phyloP scores from a whole-genome alignment of 352 stramenopile species.

The Pythium chondricola region DNA sequence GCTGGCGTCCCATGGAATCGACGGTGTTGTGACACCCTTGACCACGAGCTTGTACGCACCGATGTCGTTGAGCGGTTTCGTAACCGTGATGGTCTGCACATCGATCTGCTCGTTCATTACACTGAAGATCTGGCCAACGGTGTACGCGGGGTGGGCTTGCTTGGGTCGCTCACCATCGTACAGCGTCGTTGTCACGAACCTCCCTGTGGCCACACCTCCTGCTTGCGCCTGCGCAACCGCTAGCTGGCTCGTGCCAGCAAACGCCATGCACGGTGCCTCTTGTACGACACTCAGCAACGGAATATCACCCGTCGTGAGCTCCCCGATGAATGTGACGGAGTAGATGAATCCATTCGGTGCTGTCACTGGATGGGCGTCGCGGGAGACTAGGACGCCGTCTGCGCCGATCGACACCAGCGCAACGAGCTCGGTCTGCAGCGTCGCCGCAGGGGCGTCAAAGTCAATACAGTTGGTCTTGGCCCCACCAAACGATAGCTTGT shows the following conservation, averaged over 20 bases:
- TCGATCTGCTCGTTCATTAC: slow-evolving; percentile 69
- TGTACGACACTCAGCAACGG: slow-evolving; percentile 24
- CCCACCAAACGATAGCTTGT: slow-evolving; percentile 49
- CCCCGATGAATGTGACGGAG: slow-evolving; percentile 60
- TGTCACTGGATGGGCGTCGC: slow-evolving; percentile 28
- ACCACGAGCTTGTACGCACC: slow-evolving; percentile 41
- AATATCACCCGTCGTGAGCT: slow-evolving; percentile 49
- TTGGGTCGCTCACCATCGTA: slow-evolving; percentile 53
- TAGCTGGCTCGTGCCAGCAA: slow-evolving; percentile 21
- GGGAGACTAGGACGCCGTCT: slow-evolving; percentile 40
- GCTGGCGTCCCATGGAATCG: slow-evolving; percentile 53
- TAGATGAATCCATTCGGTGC: slow-evolving; percentile 55
- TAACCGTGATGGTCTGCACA: slow-evolving; percentile 49
- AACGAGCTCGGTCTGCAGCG: slow-evolving; percentile 24
- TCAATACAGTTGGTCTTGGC: slow-evolving; percentile 30
- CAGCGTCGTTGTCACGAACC: slow-evolving; percentile 37
- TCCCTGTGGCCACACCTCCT: slow-evolving; percentile 23
- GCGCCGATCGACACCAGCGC: slow-evolving; percentile 26
- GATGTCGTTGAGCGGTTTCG: slow-evolving; percentile 39
- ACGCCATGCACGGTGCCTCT: slow-evolving; percentile 13
- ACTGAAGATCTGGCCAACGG: slow-evolving; percentile 57
- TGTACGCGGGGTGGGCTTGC: slow-evolving; percentile 42
- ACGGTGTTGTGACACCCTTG: slow-evolving; percentile 17
- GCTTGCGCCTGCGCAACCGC: slow-evolving; percentile 15
- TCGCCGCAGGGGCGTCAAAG: slow-evolving; percentile 20